Conservation (phyloP, 176 grass and related monocot species). For the Eremochloa ophiuroides region DNA sequence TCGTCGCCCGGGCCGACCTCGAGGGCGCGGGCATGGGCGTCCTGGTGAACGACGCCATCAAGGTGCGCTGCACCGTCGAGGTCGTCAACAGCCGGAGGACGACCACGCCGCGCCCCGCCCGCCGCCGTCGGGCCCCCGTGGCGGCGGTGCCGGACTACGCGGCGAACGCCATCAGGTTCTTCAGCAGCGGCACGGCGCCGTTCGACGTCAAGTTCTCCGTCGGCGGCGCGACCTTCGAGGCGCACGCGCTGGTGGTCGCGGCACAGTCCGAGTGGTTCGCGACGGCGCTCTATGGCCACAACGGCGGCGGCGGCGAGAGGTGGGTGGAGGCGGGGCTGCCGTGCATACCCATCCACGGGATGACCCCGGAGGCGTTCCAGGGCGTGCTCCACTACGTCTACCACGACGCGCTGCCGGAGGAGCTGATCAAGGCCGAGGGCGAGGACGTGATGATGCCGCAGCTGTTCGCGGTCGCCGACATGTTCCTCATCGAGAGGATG, state of each 20-base stretch:
- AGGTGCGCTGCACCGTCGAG: slow-evolving; percentile 28
- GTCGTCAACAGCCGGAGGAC: neutral
- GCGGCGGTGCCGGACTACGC: neutral
- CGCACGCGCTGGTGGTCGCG: slow-evolving; percentile 32
- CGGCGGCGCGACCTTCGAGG: neutral
- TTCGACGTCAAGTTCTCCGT: slow-evolving; percentile 42
- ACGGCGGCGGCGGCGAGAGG: neutral
- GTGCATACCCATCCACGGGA: neutral
- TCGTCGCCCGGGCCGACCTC: slow-evolving; percentile 1
- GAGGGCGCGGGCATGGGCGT: slow-evolving; percentile 4
- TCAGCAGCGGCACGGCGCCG: slow-evolving; percentile 5
- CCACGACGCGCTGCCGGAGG: slow-evolving; percentile 21
- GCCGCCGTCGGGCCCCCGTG: neutral
- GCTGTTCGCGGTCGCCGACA: slow-evolving; percentile 40
- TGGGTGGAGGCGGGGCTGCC: slow-evolving; percentile 17
- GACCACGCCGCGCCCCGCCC: neutral
- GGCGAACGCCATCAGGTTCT: slow-evolving; percentile 5
- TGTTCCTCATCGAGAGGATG: slow-evolving; percentile 36
- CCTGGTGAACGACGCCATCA: slow-evolving; percentile 22
- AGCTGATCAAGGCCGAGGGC: neutral
- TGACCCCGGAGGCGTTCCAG: slow-evolving; percentile 29
- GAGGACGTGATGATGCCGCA: neutral
- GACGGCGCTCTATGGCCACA: slow-evolving; percentile 29
- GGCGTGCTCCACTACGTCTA: slow-evolving; percentile 46
- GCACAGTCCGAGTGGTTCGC: slow-evolving; percentile 36